Evolutionary conservation across 495 filamentous ascomycete genomes (phyloP), one percentile per base, ranked within the genome.

Genomic region (Penicillium diatomitis): DNA sequence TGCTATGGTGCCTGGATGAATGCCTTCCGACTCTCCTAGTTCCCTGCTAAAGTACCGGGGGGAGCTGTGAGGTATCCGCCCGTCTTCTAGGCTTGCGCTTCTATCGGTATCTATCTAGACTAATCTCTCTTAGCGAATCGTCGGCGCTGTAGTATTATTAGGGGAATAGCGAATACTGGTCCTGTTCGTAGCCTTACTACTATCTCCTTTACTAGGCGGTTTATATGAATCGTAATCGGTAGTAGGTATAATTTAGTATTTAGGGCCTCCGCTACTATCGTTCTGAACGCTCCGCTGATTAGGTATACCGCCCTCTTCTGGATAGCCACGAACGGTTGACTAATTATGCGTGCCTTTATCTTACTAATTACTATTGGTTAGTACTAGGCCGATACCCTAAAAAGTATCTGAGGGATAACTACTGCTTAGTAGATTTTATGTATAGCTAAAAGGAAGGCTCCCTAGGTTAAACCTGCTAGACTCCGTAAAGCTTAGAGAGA

Each of bases 331-430:
- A 47, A 47, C 7, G 44, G 32, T 37, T 30, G 34, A 9, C 44
- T 38, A 20, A 37, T 46, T 37, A n/a, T 38, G 44, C 32, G 44
- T 12, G 44, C 44, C n/a, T n/a, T n/a, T n/a, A 61, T 44, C 0
- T 11, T 32, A 0, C 10, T 20, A 8, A 63, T 49, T 8, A 38
- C 41, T 4, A 33, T 7, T 4, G 46, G 53, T n/a, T 34, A 34
- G 11, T 44, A 55, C 53, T 38, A 58, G 3, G 42, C 56, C 0
- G 54, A 39, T 2, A 52, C 29, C 0, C 54, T 49, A 9, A 51
- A 62, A 0, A 62, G 44, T 11, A 62, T 46, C 38, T 59, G 53
- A 0, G 54, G 54, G 4, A 62, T 37, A 0, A 62, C 48, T 6
- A 63, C 52, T 5, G 41, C 56, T 12, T 53, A 47, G 38, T 66